Base-by-base conservation (phyloP, 2,329 filamentous ascomycete species). In the Hirsutella minnesotensis region DNA sequence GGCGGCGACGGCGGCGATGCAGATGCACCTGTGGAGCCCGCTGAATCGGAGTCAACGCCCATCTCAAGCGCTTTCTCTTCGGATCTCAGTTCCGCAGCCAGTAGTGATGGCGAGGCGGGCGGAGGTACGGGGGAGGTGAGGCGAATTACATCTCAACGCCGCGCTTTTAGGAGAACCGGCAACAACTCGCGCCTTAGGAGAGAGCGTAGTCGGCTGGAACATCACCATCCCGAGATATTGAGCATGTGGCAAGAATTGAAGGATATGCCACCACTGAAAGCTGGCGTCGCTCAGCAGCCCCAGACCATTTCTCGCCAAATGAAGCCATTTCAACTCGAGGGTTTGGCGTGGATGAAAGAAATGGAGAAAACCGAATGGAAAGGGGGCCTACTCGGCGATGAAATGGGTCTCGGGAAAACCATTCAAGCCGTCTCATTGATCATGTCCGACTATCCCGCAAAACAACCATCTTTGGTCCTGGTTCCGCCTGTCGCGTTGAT, bases 371-470 rank as follows among this genome's bases (percentile, higher is more conserved):
- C 79, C 0, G 66, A 83, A 33, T 96, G 89, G 75, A 86, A 81
- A 56, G 92, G 92, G 16, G 92, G 92, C 13, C 70, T 98, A 3
- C 74, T 98, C 2, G 92, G 92, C 46, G 92, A 98, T 53, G 92
- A 98, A 64, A 98, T 98, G 92, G 92, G 92, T 7, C 85, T 98
- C 66, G 92, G 92, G 40, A 98, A 98, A 68, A 98, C 92, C 0
- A 96, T 98, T 40, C 92, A 98, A 63, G 90, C 92, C 3, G 92
- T 98, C 16, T 95, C 90, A 3, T 74, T 98, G 37, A 88, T 98
- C 62, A 96, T 96, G 92, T 95, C 90, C 1, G 89, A 96, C 59
- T 95, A 86, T 54, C 90, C 89, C 3, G 84, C 81, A 19, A 83
- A 83, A 51, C 67, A 82, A 43, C 90, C 92, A 1, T 85, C 87